phyloP scores from a whole-genome alignment of 2,329 filamentous ascomycete species.

The Chrysosphaeria jannelii region DNA sequence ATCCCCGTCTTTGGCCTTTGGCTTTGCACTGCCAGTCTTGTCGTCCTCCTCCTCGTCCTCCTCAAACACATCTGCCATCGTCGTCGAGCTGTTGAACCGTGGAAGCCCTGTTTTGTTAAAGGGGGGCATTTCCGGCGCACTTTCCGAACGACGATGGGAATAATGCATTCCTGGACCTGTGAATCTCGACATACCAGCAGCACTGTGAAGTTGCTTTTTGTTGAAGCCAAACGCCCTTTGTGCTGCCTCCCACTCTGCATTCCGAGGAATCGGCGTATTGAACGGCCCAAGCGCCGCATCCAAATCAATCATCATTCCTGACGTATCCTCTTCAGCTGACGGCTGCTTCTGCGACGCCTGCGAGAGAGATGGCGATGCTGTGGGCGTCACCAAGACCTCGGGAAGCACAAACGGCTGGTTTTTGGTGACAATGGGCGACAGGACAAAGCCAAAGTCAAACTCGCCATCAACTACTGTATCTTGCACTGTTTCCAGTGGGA shows the following conservation, averaged over 20 bases:
- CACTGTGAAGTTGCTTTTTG: constrained; percentile 47
- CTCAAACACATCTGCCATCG: constrained; percentile 69
- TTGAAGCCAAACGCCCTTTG: constrained; percentile 24
- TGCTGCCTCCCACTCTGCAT: constrained; percentile 35
- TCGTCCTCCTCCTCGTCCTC: constrained; percentile 40
- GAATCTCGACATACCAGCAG: constrained; percentile 38
- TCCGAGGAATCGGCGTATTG: constrained; percentile 40
- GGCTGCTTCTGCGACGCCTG: constrained; percentile 6
- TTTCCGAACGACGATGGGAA: constrained; percentile 45
- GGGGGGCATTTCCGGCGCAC: constrained; percentile 47
- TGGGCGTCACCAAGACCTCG: constrained; percentile 13
- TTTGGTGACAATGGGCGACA: not conserved
- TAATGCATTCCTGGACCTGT: constrained; percentile 41
- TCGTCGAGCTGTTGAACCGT: constrained; percentile 33
- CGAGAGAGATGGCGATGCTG: constrained; percentile 11
- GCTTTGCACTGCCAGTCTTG: not conserved
- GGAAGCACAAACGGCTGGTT: constrained; percentile 7
- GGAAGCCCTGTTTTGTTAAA: constrained; percentile 37
- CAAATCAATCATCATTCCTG: constrained; percentile 66
- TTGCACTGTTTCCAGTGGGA: constrained; percentile 2
- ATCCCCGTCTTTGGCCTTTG: constrained; percentile 1
- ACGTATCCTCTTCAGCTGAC: constrained; percentile 26
- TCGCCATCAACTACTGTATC: constrained; percentile 1
- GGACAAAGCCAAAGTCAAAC: constrained; percentile 4
- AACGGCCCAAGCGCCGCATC: constrained; percentile 84